Conservation (phyloP, 1,139 yeast genomes). For the Candida sanyaensis region DNA sequence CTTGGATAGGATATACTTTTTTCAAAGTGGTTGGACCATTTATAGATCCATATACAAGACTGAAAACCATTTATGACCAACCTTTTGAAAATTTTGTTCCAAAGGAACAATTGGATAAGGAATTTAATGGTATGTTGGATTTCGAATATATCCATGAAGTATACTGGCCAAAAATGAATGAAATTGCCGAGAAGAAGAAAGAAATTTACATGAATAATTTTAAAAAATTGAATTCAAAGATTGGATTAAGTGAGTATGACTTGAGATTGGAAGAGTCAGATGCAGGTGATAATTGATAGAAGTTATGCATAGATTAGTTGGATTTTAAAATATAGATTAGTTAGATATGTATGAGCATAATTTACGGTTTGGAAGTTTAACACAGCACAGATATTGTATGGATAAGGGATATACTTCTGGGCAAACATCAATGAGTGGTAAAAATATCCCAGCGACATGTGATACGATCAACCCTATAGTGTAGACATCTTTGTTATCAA, state of each 20-base stretch:
- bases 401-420: too few relatives aligned
- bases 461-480: too few relatives aligned
- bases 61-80: conserved; percentile 86
- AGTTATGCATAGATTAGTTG: too few relatives aligned
- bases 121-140: conserved; percentile 81
- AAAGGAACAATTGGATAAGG: conserved; percentile 73
- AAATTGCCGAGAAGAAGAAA: conserved; percentile 59
- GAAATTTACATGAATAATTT: conserved; percentile 62
- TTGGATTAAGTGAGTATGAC: conserved; percentile 70
- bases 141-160: conserved; percentile 77
- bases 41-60: conserved; percentile 92
- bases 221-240: conserved; percentile 60
- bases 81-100: conserved; percentile 86
- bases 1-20: conserved; percentile 90
- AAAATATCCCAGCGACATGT: neutral
- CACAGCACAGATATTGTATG: too few relatives aligned
- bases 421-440: neutral
- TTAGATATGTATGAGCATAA: too few relatives aligned
- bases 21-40: conserved; percentile 89
- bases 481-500: too few relatives aligned
- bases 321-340: too few relatives aligned
- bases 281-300: neutral
- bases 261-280: conserved; percentile 25
- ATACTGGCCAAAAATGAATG: conserved; percentile 76
- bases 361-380: too few relatives aligned